A percentile compares a stretch with the other conserved stretches of the same genome.
Evolutionary conservation across 1,284 basidiomycete species (phyloP).

Genomic region (Exobasidium cylindrosporum): DNA sequence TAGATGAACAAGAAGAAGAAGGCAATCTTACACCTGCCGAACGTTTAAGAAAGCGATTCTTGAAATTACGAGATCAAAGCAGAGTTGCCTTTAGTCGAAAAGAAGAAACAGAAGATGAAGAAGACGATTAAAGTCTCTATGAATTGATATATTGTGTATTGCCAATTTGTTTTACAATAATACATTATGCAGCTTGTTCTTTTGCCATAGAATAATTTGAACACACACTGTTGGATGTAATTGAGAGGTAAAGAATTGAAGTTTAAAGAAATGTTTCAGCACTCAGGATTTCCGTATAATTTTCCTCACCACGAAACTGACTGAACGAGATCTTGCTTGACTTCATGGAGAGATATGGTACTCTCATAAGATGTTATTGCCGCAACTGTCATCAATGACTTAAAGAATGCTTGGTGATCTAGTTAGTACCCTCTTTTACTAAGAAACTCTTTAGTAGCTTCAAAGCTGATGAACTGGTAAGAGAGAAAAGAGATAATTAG

Average conservation of each 20-base stretch:
- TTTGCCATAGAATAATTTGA: too few species aligned
- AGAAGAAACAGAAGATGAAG: conserved; percentile 10
- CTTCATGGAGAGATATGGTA: too few species aligned
- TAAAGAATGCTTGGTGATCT: too few species aligned
- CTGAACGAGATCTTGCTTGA: too few species aligned
- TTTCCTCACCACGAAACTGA: too few species aligned
- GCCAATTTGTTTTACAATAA: neutral
- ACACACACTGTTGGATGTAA: too few species aligned
- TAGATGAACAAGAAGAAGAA: neutral
- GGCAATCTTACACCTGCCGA: conserved; percentile 1
- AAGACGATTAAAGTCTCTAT: neutral
- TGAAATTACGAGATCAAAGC: conserved; percentile 4
- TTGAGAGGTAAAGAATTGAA: too few species aligned
- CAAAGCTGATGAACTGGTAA: conserved; percentile 6
- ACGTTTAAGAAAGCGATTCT: conserved; percentile 10
- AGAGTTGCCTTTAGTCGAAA: neutral
- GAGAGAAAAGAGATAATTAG: neutral
- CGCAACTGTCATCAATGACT: too few species aligned
- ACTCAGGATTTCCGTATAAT: too few species aligned
- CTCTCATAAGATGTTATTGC: too few species aligned
- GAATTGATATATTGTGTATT: neutral
- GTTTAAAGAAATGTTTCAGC: too few species aligned
- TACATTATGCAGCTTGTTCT: too few species aligned
- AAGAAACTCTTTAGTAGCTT: conserved; percentile 1
- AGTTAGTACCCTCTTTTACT: neutral